Base-by-base conservation (phyloP, 108 stramenopile genomes). In the Nitzschia sp. region DNA sequence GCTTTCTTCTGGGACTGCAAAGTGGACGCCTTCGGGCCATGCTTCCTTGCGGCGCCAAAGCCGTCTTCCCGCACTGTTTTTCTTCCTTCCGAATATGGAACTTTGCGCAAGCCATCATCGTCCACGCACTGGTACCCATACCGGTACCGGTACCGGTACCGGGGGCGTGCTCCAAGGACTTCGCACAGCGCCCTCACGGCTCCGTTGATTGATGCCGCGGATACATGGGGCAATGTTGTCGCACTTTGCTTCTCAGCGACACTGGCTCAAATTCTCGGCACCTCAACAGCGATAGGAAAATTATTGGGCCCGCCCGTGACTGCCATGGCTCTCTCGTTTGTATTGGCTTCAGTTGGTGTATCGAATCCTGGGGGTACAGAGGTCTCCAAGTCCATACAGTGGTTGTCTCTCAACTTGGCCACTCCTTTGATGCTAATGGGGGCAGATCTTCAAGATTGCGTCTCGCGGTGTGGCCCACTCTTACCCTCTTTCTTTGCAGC, bases 391-490 rank as follows among this genome's bases (percentile, higher is more conserved):
- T 58, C 67, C 5, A 65, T 87, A 26, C 87, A 83, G 55, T 19
- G 70, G 3, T 31, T 81, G 17, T 41, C 64, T 0, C 41, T 93
- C 19, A 75, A 82, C 15, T 58, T 93, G 34, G 92, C 92, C 3
- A 93, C 92, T 2, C 92, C 92, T 0, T 58, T 90, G 11, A 73
- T 93, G 15, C 64, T 93, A 13, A 62, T 93, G n/a, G 92, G 92
- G 19, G 87, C 85, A n/a, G 80, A 88, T 53, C 58, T 90, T 4
- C 70, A 78, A 30, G 62, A 66, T 21, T 66, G 57, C 25, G 63
- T 61, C 11, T 5, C 53, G 0, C 70, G 72, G 30, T 83, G 81
- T 55, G 83, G 86, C 0, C 77, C 84, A 16, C 63, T 90, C 4
- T 47, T 93, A 22, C 64, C 75, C 2, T 77, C 88, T 9, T 93